Base-by-base conservation (phyloP, 352 stramenopile genomes). In the Pythium monospermum region DNA sequence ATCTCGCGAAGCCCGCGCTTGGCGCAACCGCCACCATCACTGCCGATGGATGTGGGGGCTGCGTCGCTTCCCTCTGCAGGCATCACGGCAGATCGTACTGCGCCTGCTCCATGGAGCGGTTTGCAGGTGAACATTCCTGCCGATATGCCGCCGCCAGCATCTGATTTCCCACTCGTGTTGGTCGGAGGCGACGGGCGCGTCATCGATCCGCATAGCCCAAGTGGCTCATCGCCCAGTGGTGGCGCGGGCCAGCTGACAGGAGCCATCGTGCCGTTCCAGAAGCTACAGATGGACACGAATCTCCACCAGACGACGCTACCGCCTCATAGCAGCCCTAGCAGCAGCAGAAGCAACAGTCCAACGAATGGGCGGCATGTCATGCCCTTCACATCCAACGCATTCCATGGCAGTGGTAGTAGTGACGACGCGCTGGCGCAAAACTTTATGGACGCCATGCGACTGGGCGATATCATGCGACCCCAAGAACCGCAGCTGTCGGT, bases 201-300 rank as follows among this genome's bases (percentile, higher is more conserved):
- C n/a, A 13, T 35, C 7, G 30, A 35, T 13, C 30, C 30, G 13
- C 30, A 35, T 13, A 35, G 30, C 30, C 30, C 30, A 35, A 8
- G 30, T 13, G n/a, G n/a, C n/a, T n/a, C n/a, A n/a, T n/a, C n/a
- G n/a, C n/a, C n/a, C n/a, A n/a, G n/a, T n/a, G n/a, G n/a, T n/a
- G 30, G 7, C 8, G 30, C 30, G 30, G 30, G 30, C 30, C 8
- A 35, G 30, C 30, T 35, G 7, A 35, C 73, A 1, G 78, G 69
- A 2, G 77, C 80, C 18, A 66, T 91, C 27, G 81, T 91, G 39
- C 77, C 81, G 21, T 91, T 91, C 65, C 81, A 91, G 59, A 89
- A 91, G 51, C 66, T 91, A 1, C 76, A 76, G 31, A 65, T 91
- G 32, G 76, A 91, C 54, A 91, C 81, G 32, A 82, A 91, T 46